These are phyloP conservation scores for Crotalaria pallida DNA, from an alignment of 306 rosid genomes.

Conservation along the genomic window DNA sequence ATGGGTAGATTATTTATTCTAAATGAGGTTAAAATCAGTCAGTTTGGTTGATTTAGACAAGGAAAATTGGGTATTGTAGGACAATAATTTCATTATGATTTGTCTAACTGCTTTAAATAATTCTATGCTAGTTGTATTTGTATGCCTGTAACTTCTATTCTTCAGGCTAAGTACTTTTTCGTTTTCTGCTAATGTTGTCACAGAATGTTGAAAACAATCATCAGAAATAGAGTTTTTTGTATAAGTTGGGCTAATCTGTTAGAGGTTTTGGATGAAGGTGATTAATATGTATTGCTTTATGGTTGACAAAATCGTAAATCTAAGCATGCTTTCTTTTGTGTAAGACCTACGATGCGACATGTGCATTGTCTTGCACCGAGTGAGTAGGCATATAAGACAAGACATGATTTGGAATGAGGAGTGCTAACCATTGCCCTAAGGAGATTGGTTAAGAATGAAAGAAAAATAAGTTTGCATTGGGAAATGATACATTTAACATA, in stretches of 20 bases:
- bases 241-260: background rate
- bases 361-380: no score
- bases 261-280: constrained; percentile 13
- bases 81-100: background rate
- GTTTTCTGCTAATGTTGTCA: background rate
- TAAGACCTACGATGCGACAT: no score
- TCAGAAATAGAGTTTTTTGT: background rate
- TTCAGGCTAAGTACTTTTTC: background rate
- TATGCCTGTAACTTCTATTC: background rate
- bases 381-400: no score
- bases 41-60: background rate
- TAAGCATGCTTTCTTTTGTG: background rate
- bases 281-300: constrained; percentile 2
- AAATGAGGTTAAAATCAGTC: background rate
- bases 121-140: background rate
- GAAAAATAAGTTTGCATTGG: no score
- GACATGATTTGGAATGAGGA: no score
- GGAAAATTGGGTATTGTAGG: constrained; percentile 6
- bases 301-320: constrained; percentile 4
- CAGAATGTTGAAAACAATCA: constrained; percentile 17
- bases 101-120: background rate
- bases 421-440: no score
- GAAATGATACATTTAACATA: no score
- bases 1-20: constrained; percentile 13
- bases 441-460: no score